Percentiles rank a stretch among this genome's conserved stretches.
phyloP scores from a whole-genome alignment of 83 land plant species.

The Diphasiastrum complanatum region DNA sequence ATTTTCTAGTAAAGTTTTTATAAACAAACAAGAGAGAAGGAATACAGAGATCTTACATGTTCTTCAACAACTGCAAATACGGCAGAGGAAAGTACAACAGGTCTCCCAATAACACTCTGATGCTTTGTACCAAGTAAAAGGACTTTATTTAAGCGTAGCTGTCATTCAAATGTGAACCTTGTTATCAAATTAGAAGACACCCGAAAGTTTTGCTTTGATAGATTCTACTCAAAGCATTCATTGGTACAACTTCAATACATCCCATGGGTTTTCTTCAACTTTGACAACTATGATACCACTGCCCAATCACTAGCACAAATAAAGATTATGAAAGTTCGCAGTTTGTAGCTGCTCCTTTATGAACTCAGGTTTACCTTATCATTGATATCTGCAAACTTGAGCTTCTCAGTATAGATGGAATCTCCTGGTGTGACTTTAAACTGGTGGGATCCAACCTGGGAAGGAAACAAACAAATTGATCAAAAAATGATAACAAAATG shows the following conservation, averaged over 20 bases:
- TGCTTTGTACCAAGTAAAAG: constrained; percentile 76
- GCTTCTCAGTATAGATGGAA: constrained; percentile 58
- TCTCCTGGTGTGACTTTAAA: constrained; percentile 66
- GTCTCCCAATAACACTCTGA: constrained; percentile 70
- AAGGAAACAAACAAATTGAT: too few relatives aligned
- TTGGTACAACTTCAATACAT: too few relatives aligned
- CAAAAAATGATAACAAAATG: too few relatives aligned
- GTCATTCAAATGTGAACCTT: constrained; percentile 11
- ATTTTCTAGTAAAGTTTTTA: too few relatives aligned
- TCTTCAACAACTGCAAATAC: constrained; percentile 95
- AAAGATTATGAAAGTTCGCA: too few relatives aligned
- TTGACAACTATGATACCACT: too few relatives aligned
- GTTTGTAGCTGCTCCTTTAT: too few relatives aligned
- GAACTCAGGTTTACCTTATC: too few relatives aligned
- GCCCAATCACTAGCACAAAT: too few relatives aligned
- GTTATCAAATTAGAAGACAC: background rate
- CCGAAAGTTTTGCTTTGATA: too few relatives aligned
- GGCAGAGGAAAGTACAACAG: constrained; percentile 61
- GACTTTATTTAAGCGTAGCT: constrained; percentile 78
- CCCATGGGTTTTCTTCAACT: too few relatives aligned
- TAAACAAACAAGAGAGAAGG: background rate
- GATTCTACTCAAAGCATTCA: too few relatives aligned
- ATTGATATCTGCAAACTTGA: constrained; percentile 61
- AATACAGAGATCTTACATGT: constrained; percentile 58
- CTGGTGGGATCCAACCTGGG: constrained; percentile 56